A percentile compares a stretch with the other conserved stretches of the same genome.
phyloP scores from a whole-genome alignment of 1,139 yeast genomes.

The Yamadazyma spencermartinsiae region DNA sequence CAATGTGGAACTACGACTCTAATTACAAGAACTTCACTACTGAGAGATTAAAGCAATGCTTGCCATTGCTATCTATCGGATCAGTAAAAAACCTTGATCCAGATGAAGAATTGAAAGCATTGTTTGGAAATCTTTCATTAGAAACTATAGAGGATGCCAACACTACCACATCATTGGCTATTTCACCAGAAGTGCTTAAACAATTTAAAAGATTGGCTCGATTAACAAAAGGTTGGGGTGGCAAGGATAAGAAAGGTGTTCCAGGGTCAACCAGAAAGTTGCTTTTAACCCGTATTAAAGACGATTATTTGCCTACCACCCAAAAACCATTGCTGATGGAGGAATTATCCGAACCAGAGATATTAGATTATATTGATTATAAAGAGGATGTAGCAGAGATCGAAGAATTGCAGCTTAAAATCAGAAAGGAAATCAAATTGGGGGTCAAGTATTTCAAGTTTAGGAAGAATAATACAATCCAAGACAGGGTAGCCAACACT shows the following conservation, averaged over 20 bases:
- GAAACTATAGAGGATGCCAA: constrained; percentile 76
- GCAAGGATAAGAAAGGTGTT: constrained; percentile 67
- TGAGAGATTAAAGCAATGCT: constrained; percentile 35
- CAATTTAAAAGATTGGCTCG: constrained; percentile 64
- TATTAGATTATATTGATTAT: constrained; percentile 37
- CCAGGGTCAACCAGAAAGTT: constrained; percentile 75
- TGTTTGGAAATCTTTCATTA: constrained; percentile 73
- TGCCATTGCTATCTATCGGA: constrained; percentile 42
- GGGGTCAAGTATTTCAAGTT: constrained; percentile 61
- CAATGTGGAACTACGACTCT: constrained; percentile 37
- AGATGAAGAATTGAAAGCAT: constrained; percentile 69
- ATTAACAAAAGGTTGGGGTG: constrained; percentile 79
- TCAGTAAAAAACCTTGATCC: constrained; percentile 67
- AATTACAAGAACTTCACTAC: constrained; percentile 49
- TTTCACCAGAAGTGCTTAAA: constrained; percentile 64
- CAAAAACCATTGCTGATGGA: constrained; percentile 66
- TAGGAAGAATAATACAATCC: constrained; percentile 38
- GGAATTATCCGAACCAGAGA: constrained; percentile 43
- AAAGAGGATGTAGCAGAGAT: constrained; percentile 37
- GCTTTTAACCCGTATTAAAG: constrained; percentile 68
- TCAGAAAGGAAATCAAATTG: constrained; percentile 42
- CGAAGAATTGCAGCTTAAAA: constrained; percentile 33
- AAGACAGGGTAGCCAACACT: constrained; percentile 51
- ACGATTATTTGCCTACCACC: constrained; percentile 78
- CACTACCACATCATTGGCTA: constrained; percentile 55